These are phyloP conservation scores for Populus pruinosa DNA, from an alignment of 345 rosid genomes.

Conservation along the genomic window DNA sequence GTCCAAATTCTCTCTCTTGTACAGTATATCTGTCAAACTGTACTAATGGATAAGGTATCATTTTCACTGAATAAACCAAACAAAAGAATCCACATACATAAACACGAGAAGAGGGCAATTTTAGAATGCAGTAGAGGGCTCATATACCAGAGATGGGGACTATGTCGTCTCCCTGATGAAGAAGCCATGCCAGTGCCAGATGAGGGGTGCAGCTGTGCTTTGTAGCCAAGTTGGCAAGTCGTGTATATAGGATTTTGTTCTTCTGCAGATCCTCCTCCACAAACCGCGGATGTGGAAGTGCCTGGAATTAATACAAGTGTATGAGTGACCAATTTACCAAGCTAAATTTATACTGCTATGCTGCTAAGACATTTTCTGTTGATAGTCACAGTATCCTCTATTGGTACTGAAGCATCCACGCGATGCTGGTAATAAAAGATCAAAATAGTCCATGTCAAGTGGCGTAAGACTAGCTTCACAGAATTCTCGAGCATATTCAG, in stretches of 20 bases:
- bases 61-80: background rate
- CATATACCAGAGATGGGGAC: constrained; percentile 49
- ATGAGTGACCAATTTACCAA: background rate
- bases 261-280: constrained; percentile 38
- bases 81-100: background rate
- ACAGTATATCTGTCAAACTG: no score
- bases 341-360: background rate
- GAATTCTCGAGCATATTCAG: constrained; percentile 44
- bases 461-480: constrained; percentile 51
- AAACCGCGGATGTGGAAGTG: constrained; percentile 41
- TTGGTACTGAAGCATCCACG: constrained; percentile 48
- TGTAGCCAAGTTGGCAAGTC: constrained; percentile 30
- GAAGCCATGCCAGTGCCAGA: constrained; percentile 49
- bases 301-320: background rate
- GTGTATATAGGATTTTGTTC: constrained; percentile 38
- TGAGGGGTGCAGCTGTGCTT: constrained; percentile 41
- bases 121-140: background rate
- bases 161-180: constrained; percentile 46
- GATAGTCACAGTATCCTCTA: constrained; percentile 47
- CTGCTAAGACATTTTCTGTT: background rate
- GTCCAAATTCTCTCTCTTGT: no score
- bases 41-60: background rate
- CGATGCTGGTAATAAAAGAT: constrained; percentile 55
- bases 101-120: background rate
- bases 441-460: constrained; percentile 48